phyloP scores from a whole-genome alignment of 1,284 basidiomycete genomes.

The Austroboletus novae-zelandiae region DNA sequence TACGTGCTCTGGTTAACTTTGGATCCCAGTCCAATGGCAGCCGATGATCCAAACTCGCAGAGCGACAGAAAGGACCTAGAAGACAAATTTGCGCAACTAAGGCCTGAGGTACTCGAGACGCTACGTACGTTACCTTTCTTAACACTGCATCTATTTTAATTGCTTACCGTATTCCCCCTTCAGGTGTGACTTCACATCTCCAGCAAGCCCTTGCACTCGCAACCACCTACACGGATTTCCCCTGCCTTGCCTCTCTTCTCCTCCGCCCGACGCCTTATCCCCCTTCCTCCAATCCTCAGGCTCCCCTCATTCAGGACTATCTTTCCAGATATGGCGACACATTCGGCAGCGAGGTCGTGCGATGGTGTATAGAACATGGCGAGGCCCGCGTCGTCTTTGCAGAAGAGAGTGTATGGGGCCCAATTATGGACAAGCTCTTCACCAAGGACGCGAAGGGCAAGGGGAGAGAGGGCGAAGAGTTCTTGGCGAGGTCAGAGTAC shows the following conservation, averaged over 20 bases:
- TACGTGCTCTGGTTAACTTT: constrained; percentile 3
- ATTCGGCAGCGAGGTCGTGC: constrained; percentile 87
- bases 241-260: constrained; percentile 79
- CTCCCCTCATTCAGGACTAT: constrained; percentile 63
- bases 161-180: constrained; percentile 20
- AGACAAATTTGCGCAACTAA: constrained; percentile 63
- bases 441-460: constrained; percentile 33
- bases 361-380: constrained; percentile 83
- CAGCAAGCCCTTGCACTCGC: constrained; percentile 78
- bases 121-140: constrained; percentile 53
- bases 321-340: constrained; percentile 79
- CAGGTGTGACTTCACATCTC: constrained; percentile 56
- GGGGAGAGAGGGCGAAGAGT: constrained; percentile 19
- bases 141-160: background rate
- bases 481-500: constrained; percentile 15
- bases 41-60: constrained; percentile 43
- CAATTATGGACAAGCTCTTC: constrained; percentile 78
- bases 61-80: constrained; percentile 57
- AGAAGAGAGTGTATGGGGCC: constrained; percentile 26
- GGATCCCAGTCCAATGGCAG: constrained; percentile 41
- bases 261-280: constrained; percentile 66
- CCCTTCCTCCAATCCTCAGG: constrained; percentile 60
- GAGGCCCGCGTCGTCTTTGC: constrained; percentile 33
- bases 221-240: constrained; percentile 83
- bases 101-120: constrained; percentile 73